Base-by-base conservation (phyloP, 345 rosid genomes). In the Mallotus nudiflorus region DNA sequence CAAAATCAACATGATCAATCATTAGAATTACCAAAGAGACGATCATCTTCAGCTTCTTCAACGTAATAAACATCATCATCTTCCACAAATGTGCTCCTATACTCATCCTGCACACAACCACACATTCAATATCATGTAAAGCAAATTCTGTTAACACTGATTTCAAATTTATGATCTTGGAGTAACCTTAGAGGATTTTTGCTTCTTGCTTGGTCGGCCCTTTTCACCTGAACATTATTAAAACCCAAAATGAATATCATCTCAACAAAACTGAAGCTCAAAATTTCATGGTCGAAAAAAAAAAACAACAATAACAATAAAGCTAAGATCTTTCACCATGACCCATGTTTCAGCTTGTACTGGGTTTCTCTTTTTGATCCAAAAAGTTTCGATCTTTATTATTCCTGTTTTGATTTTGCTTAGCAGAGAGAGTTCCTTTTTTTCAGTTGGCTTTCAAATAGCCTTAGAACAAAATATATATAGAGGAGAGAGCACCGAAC, bases 181-280 rank as follows among this genome's bases (percentile, higher is more conserved):
- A 24, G 19, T 22, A 1, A 90, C 98, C 93, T 91, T 88, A 31
- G 82, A 70, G 19, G 75, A 80, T 75, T 89, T 89, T 45, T 56
- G 67, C 80, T 86, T 89, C 78, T 93, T 93, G 79, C 72, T 82
- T 3, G 88, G 85, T 67, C 90, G 75, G 58, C 89, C 91, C 71
- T 81, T 88, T 27, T 91, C 97, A 64, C 93, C 98, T 89, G 85
- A 68, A 73, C 68, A 63, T 63, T 14, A 60, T 49, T 3, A 14
- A 37, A 18, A 39, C 25, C 22, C 10, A 25, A 19, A 10, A 42
- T 4, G 1, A 77, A 22, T 28, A 28, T 42, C 29, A 51, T 1
- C 42, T 35, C 35, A 11, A 61, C 42, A 39, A 39, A 39, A 39
- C 4, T 39, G 4, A 39, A 39, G 42, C 42, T 39, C 9, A 5